Conservation (phyloP, 2,329 filamentous ascomycete genomes). For the Ophiosphaerella narmari region DNA sequence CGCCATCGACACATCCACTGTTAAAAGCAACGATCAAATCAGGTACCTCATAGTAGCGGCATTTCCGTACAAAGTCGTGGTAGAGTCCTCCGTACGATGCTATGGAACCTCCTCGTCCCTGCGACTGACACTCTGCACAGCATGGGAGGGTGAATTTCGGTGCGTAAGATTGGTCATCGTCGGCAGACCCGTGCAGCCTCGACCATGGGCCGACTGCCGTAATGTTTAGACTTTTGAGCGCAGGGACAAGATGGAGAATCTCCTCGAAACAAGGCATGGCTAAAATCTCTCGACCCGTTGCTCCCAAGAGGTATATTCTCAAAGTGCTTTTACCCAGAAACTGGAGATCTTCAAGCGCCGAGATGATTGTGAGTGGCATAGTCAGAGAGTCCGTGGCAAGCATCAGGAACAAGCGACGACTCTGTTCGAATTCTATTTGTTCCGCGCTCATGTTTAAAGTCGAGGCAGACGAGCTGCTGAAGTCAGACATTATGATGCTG, state of each 20-base stretch:
- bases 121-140: constrained; percentile 14
- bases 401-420: constrained; percentile 22
- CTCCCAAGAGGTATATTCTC: constrained; percentile 19
- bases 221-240: constrained; percentile 12
- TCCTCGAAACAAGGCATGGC: constrained; percentile 22
- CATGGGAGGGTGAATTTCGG: constrained; percentile 12
- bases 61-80: constrained; percentile 14
- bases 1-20: constrained; percentile 19
- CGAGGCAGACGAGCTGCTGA: constrained; percentile 7
- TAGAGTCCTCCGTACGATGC: constrained; percentile 19
- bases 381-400: constrained; percentile 21
- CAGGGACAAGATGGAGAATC: constrained; percentile 18
- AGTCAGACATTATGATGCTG: constrained; percentile 13
- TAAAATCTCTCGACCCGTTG: constrained; percentile 21
- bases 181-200: constrained; percentile 1
- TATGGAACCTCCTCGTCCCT: constrained; percentile 11
- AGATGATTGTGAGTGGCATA: constrained; percentile 22
- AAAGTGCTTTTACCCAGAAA: constrained; percentile 4
- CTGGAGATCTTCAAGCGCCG: constrained; percentile 20
- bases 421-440: constrained; percentile 15
- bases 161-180: constrained; percentile 2
- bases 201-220: constrained; percentile 15
- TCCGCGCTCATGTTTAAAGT: background rate
- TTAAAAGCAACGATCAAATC: constrained; percentile 25
- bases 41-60: constrained; percentile 13